These are phyloP conservation scores for Biscogniauxia mediterranea DNA, from an alignment of 2,329 filamentous ascomycete species.

Conservation along the genomic window DNA sequence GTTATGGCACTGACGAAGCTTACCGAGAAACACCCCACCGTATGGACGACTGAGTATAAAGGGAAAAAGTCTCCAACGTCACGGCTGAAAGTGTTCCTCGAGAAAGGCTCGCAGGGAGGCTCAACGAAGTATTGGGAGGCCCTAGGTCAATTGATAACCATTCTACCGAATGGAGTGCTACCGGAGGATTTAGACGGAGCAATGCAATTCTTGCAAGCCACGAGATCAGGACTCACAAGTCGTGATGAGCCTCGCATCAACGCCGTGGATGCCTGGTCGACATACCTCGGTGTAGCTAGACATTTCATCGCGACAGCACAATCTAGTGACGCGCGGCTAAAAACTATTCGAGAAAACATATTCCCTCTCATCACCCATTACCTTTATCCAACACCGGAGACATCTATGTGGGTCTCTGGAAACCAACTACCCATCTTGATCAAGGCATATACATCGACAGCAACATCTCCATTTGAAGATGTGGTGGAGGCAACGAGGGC, in stretches of 20 bases:
- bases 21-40: conserved; percentile 61
- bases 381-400: conserved; percentile 45
- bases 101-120: conserved; percentile 81
- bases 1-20: conserved; percentile 65
- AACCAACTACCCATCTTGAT: conserved; percentile 40
- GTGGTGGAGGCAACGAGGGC: conserved; percentile 49
- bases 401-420: conserved; percentile 35
- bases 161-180: conserved; percentile 54
- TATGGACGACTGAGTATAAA: conserved; percentile 67
- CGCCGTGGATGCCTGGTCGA: conserved; percentile 67
- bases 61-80: conserved; percentile 54
- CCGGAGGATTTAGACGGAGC: conserved; percentile 53
- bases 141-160: conserved; percentile 60
- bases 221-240: conserved; percentile 68
- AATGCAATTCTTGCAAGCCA: conserved; percentile 60
- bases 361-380: conserved; percentile 57
- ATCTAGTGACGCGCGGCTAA: conserved; percentile 42
- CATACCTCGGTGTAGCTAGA: conserved; percentile 66
- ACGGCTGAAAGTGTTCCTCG: conserved; percentile 69
- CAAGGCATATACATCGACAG: conserved; percentile 46
- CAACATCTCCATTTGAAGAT: conserved; percentile 39
- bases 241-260: conserved; percentile 74
- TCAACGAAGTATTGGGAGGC: conserved; percentile 70
- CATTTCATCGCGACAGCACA: conserved; percentile 49
- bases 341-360: conserved; percentile 48